Evolutionary conservation across 1,284 basidiomycete genomes (phyloP), one percentile per base, ranked within the genome.

Genomic region (Puccinia hordei): DNA sequence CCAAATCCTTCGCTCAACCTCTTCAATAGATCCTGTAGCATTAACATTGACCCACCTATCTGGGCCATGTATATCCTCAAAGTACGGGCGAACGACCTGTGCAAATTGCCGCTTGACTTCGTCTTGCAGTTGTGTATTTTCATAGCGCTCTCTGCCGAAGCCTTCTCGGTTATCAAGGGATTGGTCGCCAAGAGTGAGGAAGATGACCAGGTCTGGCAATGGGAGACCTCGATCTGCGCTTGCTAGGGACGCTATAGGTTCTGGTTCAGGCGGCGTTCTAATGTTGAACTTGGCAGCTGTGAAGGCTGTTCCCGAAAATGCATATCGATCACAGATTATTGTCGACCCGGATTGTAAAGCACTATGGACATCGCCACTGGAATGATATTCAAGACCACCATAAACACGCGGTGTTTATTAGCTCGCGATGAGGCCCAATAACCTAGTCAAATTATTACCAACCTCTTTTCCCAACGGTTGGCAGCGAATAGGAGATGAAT

Each of bases 381-480:
- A 69, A 66, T 30, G 8, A 8, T 24, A 49, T 41, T 27, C 33
- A 35, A 0, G 44, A 46, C 12, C 27, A 59, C 61, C 17, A 41
- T 2, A 46, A 19, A 33, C 13, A n/a, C 27, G 44, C 10, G 8
- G 22, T 27, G 6, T n/a, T n/a, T n/a, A 30, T 19, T 0, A 30
- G 22, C 6, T 55, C 30, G 53, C 35, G 30, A 6, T n/a, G 1
- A 27, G 24, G 27, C 8, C 57, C 59, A 38, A 17, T 51, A 73
- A 55, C n/a, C 30, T 55, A 55, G 19, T 38, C 33, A 41, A 63
- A 35, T 38, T 59, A n/a, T 51, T 15, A 82, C 41, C 35, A 33
- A 95, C 92, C 91, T 91, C 82, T 92, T 89, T 86, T 99, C 96
- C 96, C 97, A 99, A 30, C 96, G 90, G 85, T 99, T 99, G 0